Base-by-base conservation (phyloP, 345 rosid genomes). In the Heritiera fomes region DNA sequence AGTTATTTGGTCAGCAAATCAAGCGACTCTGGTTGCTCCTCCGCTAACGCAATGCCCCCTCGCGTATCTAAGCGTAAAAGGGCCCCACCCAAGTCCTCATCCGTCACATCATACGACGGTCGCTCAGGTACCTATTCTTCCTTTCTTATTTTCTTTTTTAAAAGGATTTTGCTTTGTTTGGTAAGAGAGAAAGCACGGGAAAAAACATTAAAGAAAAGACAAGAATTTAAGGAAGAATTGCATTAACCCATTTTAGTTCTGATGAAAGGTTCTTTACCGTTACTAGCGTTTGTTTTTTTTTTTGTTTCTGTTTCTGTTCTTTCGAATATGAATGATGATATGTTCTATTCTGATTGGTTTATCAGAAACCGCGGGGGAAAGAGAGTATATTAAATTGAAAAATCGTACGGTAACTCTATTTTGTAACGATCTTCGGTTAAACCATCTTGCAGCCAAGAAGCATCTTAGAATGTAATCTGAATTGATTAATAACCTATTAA, bases 31-130 rank as follows among this genome's bases (percentile, higher is more conserved):
- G 49, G 46, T 78, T 78, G 6, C 3, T 45, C 58, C 58, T 28
- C 34, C 40, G 1, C 30, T 77, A 3, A 11, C 81, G 13, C 32
- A 59, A 86, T 84, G 88, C 86, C 85, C 65, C 89, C 87, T 74
- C 91, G 86, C 50, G 83, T 85, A 32, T 81, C 85, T 10, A 88
- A 88, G 84, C 58, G 89, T 66, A 88, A 88, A 71, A 73, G 81
- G 58, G 87, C 73, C 85, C 86, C 87, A 78, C 83, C 58, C 10
- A 79, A 72, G 62, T 75, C 85, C 69, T 77, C 87, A 38, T 17
- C 85, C 68, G 83, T 75, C 68, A 46, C 85, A 64, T 77, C 87
- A 38, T 17, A 84, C 68, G 83, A 77, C 68, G 52, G 80, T 59
- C 78, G 79, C 55, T 49, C 83, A 43, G 85, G 83, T 83, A 79